Base-by-base conservation (phyloP, 1,284 basidiomycete genomes). In the Trametes polyzona region DNA sequence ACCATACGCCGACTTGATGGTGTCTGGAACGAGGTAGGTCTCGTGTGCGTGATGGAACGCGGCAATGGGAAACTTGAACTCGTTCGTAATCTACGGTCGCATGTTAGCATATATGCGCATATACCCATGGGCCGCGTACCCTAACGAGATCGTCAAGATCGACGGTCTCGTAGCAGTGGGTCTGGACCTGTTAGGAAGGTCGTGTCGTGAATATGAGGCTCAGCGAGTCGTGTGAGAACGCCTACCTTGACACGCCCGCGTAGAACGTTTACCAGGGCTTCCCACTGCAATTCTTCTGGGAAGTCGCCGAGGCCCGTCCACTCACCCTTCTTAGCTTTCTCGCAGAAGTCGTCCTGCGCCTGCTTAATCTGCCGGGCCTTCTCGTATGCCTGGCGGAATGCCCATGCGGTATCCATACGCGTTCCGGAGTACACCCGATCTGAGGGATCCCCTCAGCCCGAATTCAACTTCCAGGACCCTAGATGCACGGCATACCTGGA, bases 11-110 rank as follows among this genome's bases (percentile, higher is more conserved):
- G 80, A 76, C 70, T 92, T 93, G 44, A 96, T 76, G 2, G 93
- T 73, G 37, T 87, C 85, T 0, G 93, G 91, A n/a, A 94, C 88
- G 21, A 96, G 83, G 69, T 92, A 96, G 0, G 93, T 86, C 70
- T 94, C 92, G 63, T 87, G 86, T 0, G 94, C 93, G 67, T 96
- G 93, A 71, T 96, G 94, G 73, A 96, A 90, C 1, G 88, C 86
- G 1, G 91, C 87, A 52, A 93, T 82, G 4, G 86, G 81, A 73
- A 94, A 94, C 66, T 88, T 77, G 81, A 95, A 96, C 72, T 90
- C 87, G 61, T 88, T 86, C 23, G 86, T 81, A 42, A 89, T 73
- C 86, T 88, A 44, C 2, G 1, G 19, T 21, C 21, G 16, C 3
- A 3, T 11, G 14, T 10, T 16, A 30, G 1, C n/a, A 11, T 4